phyloP scores from a whole-genome alignment of 179 eudicot species.

The Corrigiola litoralis region DNA sequence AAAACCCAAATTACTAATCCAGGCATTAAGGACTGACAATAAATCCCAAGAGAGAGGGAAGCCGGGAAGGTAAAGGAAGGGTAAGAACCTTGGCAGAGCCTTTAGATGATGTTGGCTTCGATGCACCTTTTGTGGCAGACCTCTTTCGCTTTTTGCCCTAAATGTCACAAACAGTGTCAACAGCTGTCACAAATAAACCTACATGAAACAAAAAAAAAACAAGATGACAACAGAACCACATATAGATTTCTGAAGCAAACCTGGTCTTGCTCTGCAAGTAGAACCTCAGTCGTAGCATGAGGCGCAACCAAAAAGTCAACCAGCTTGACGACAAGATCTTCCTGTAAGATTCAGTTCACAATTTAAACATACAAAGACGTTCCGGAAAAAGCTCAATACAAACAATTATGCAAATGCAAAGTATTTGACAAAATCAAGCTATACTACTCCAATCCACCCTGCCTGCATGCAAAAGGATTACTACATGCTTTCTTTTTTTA shows the following conservation, averaged over 20 bases:
- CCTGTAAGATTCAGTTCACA: constrained; percentile 37
- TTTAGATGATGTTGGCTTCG: constrained; percentile 50
- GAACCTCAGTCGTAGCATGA: constrained; percentile 68
- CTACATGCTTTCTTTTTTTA: not conserved
- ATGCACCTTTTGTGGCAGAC: constrained; percentile 32
- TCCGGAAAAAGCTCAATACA: not conserved
- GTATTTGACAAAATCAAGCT: not conserved
- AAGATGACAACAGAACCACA: constrained; percentile 6
- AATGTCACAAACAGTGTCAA: constrained; percentile 19
- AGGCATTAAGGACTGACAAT: not conserved
- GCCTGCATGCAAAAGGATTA: not conserved
- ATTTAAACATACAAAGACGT: constrained; percentile 2
- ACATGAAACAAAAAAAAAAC: not conserved
- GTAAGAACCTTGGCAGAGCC: constrained; percentile 61
- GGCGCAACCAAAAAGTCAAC: constrained; percentile 83
- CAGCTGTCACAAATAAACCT: not conserved
- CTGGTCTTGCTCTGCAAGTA: constrained; percentile 91
- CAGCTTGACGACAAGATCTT: constrained; percentile 69
- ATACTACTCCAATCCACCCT: not conserved
- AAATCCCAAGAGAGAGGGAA: not conserved
- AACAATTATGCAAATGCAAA: not conserved
- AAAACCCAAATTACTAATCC: no score
- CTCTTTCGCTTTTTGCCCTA: constrained; percentile 88
- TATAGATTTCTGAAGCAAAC: constrained; percentile 28
- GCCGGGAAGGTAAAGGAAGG: not conserved